Evolutionary conservation across 106 monocot species (phyloP), one percentile per base, ranked within the genome.

Genomic region (Gastrodia elata): DNA sequence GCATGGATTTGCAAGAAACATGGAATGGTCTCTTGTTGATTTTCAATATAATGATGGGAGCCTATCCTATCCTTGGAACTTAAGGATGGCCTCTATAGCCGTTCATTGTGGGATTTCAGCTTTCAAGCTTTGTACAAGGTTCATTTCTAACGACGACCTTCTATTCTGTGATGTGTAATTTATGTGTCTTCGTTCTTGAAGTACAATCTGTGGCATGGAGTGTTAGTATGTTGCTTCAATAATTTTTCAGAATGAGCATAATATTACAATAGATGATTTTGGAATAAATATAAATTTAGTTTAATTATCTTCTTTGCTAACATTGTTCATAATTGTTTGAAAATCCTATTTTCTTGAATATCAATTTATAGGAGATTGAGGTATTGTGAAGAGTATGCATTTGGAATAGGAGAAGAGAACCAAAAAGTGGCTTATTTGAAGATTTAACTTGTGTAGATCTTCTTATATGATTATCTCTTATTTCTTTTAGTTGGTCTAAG

Each of bases 1-100:
- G 97, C 93, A 98, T 83, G 97, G 97, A 43, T 98, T 98, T 77
- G 97, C 87, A 74, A 86, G 97, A 70, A 98, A 98, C 68, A 59
- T 93, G 88, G 87, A 84, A 77, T 98, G 97, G 97, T 88, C 93
- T 38, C 55, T 93, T 79, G 74, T 74, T 74, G 82, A 87, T 33
- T 81, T 93, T 61, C 83, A 98, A 79, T 81, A 80, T 30, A 80
- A 27, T 36, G 85, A 89, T 80, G 97, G 82, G 70, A 88, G 83
- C 86, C 90, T 16, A 18, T 33, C 33, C 74, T 92, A 56, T 85
- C 86, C 20, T 80, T 97, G 83, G 93, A 93, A 83, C 76, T 93
- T 58, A 88, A 85, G 72, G 93, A 93, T 71, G 83, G 77, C 38
- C 64, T 77, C 0, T 97, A 97, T 73, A 97, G 86, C 48, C 90